Evolutionary conservation across 1,284 basidiomycete genomes (phyloP), one percentile per base, ranked within the genome.

Genomic region (Wolfiporia cocos): DNA sequence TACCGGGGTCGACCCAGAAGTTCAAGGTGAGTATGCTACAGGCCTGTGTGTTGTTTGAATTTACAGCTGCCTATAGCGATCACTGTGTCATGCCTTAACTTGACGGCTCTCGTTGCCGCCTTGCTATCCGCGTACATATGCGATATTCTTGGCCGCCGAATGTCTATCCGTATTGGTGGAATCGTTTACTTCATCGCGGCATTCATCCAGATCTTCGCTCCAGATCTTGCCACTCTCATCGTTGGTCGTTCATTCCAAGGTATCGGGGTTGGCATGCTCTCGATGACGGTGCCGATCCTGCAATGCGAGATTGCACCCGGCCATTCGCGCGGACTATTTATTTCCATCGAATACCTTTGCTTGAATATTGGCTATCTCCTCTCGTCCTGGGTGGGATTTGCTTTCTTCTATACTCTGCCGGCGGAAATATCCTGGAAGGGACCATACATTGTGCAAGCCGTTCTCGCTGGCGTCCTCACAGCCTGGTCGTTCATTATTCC

Each of bases 241-340:
- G 59, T 63, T 39, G 73, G 73, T 22, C 66, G 73, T 34, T 69
- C 64, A 23, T 66, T 76, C 40, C 73, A 76, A 54, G 73, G 66
- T 30, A 45, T 71, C 42, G 67, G 60, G 7, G 67, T 70, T 34
- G 74, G 74, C 15, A 69, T 75, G 35, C 61, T 76, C 33, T 75
- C 73, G 40, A 75, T 74, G 68, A 72, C 70, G 2, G 72, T 74
- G 19, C 70, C 73, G 0, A 59, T 74, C 50, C 62, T 71, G 46
- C 74, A 75, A 51, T 72, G 71, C 54, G 75, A 76, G 52, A 77
- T 76, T 34, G 71, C 74, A 2, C 75, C 75, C 1, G 64, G 66
- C 3, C 66, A 73, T 46, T 61, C 67, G n/a, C 70, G 73, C 22
- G 73, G 75, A 23, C 61, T 70, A 26, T 72, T 77, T 50, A 69